Conservation (phyloP, 257 asterid species). For the Schizonepeta tenuifolia region DNA sequence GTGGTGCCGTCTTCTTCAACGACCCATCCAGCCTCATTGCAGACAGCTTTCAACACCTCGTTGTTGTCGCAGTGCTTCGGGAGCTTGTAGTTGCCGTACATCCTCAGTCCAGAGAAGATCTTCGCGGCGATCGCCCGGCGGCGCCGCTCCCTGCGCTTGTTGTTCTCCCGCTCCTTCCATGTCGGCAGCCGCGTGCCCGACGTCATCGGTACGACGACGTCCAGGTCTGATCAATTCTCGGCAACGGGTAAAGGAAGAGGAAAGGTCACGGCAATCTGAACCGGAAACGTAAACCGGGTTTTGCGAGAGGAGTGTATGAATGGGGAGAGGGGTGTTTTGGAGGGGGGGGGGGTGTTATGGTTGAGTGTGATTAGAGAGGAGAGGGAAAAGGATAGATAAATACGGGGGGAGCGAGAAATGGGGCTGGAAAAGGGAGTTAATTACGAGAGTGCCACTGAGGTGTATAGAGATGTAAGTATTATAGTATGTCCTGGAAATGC, state of each 20-base stretch:
- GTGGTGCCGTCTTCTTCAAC: conserved; percentile 95
- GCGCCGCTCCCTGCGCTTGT: conserved; percentile 94
- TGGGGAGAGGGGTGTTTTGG: not conserved
- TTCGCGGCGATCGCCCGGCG: conserved; percentile 95
- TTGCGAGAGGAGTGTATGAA: conserved; percentile 12
- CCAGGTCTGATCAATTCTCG: not conserved
- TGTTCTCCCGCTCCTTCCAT: conserved; percentile 97
- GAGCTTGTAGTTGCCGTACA: conserved; percentile 88
- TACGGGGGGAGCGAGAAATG: conserved; percentile 17
- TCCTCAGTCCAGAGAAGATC: conserved; percentile 88
- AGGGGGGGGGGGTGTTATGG: conserved; percentile 28
- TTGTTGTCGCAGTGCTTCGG: conserved; percentile 97
- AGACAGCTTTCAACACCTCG: conserved; percentile 91
- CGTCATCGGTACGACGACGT: conserved; percentile 58
- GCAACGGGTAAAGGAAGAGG: not conserved
- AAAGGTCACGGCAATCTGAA: conserved; percentile 20
- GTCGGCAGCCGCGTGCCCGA: conserved; percentile 90
- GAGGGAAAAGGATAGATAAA: conserved; percentile 28
- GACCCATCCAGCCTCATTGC: conserved; percentile 96
- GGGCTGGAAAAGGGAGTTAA: conserved; percentile 36
- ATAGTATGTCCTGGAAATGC: conserved; percentile 50
- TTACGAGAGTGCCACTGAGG: conserved; percentile 47
- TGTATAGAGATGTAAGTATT: not conserved
- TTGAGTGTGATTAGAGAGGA: conserved; percentile 25
- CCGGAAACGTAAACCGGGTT: conserved; percentile 33